These are phyloP conservation scores for Ceratocystis papillata DNA, from an alignment of 2,329 filamentous ascomycete species.

Conservation along the genomic window DNA sequence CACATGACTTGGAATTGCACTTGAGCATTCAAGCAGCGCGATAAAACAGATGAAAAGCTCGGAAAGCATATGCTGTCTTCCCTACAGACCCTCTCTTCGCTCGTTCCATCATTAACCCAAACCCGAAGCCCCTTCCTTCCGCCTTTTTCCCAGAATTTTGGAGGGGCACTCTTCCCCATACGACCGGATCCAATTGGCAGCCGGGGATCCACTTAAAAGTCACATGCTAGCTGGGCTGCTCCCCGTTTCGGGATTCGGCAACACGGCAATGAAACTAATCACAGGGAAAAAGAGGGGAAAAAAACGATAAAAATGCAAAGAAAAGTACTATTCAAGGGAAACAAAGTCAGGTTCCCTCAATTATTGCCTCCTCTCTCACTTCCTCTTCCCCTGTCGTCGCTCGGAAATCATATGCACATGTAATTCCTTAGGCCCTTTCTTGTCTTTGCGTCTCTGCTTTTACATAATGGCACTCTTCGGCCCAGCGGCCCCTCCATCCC, in stretches of 20 bases:
- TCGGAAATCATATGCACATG: neutral
- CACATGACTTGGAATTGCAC: neutral
- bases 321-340: neutral
- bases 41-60: neutral
- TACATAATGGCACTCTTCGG: neutral
- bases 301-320: neutral
- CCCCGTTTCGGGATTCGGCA: slow-evolving; percentile 4
- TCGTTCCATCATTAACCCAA: neutral
- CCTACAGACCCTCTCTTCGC: neutral
- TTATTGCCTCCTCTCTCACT: neutral
- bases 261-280: slow-evolving; percentile 13
- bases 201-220: neutral
- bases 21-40: neutral
- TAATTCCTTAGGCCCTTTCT: neutral
- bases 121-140: neutral
- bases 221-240: slow-evolving; percentile 8
- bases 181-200: neutral
- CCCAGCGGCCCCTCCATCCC: neutral
- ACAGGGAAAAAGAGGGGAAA: neutral
- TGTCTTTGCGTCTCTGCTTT: neutral
- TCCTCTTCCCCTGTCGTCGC: neutral
- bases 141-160: slow-evolving; percentile 1
- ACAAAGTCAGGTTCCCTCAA: no score
- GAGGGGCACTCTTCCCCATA: neutral
- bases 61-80: neutral